These are phyloP conservation scores for Perkinsus marinus DNA, from an alignment of 169 alveolate species.

Conservation along the genomic window DNA sequence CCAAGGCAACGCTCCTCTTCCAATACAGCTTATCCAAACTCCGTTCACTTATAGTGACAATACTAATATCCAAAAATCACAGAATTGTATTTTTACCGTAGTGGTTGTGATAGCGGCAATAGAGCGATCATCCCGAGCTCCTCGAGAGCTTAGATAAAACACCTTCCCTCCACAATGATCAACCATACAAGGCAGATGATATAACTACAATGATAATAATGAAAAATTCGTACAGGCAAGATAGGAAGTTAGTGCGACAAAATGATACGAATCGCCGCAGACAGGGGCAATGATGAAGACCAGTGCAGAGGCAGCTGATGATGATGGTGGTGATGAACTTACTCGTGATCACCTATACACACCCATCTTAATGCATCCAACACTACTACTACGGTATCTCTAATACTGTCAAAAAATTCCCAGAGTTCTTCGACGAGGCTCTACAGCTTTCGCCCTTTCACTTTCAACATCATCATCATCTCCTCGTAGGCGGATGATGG, in stretches of 20 bases:
- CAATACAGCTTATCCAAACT: background rate
- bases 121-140: too few relatives aligned
- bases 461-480: background rate
- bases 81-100: background rate
- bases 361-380: too few relatives aligned
- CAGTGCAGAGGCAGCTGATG: too few relatives aligned
- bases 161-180: too few relatives aligned
- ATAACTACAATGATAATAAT: background rate
- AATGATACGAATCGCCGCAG: background rate
- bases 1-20: background rate
- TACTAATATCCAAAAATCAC: background rate
- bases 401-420: background rate
- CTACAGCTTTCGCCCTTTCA: background rate
- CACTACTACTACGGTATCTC: too few relatives aligned
- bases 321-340: too few relatives aligned
- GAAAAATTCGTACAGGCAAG: background rate
- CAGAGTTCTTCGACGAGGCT: background rate
- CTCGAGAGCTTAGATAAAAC: too few relatives aligned
- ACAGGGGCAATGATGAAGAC: too few relatives aligned
- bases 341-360: too few relatives aligned
- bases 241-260: background rate
- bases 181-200: background rate
- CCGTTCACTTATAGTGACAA: background rate
- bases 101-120: background rate
- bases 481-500: background rate